phyloP scores from a whole-genome alignment of 1,284 basidiomycete genomes.

The Violaceomyces palustris region DNA sequence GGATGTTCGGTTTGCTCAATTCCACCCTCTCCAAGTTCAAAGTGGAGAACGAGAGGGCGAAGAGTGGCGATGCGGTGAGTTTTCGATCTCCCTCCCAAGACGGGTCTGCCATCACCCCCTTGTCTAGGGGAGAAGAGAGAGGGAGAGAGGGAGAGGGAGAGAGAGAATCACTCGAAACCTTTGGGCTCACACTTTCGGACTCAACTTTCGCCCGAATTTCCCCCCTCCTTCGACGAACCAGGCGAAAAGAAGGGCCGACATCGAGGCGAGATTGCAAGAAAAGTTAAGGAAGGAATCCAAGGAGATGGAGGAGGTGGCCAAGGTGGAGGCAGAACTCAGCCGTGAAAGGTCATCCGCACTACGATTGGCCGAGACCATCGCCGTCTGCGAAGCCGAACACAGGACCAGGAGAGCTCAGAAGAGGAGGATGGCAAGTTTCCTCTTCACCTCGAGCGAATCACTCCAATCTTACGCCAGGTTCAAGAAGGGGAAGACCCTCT shows the following conservation, averaged over 20 bases:
- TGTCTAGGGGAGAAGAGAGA: too few species aligned
- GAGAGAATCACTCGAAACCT: too few species aligned
- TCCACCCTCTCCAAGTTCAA: conserved; percentile 16
- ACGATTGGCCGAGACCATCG: not conserved
- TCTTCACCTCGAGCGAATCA: too few species aligned
- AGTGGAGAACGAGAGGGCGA: conserved; percentile 2
- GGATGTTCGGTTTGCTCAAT: conserved; percentile 13
- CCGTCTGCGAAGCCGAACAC: not conserved
- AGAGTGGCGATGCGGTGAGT: not conserved
- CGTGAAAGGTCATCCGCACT: not conserved
- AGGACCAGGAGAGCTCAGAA: conserved; percentile 1
- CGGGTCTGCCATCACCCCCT: too few species aligned
- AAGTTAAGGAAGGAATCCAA: not conserved
- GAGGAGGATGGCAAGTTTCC: conserved; percentile 15
- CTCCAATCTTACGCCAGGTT: too few species aligned
- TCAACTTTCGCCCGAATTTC: too few species aligned
- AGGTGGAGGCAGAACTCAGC: not conserved
- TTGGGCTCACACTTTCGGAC: too few species aligned
- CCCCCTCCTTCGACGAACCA: too few species aligned
- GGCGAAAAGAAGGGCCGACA: not conserved
- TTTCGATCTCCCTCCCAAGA: too few species aligned
- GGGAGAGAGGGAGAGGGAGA: too few species aligned
- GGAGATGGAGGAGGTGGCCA: not conserved
- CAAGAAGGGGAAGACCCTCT: too few species aligned
- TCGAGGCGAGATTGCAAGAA: not conserved